Percentiles rank a stretch among this genome's conserved stretches.
These are phyloP conservation scores for Chrysanthemum seticuspe DNA, from an alignment of 129 eudicot species.

Conservation along the genomic window DNA sequence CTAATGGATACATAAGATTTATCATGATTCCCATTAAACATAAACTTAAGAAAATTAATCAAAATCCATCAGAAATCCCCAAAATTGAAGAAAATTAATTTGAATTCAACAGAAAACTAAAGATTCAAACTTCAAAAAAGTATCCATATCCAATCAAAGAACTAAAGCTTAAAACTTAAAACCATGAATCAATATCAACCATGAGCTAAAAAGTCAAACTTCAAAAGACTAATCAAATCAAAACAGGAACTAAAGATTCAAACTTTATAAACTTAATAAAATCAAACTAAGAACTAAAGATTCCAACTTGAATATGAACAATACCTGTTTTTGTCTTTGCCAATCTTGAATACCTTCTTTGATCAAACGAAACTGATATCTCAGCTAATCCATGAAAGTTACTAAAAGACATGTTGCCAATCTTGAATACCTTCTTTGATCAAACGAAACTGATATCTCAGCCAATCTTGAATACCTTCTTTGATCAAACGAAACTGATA, in stretches of 20 bases:
- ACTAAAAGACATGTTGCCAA: too few species aligned
- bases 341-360: constrained; percentile 92
- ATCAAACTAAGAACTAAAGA: not conserved
- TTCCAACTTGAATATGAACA: constrained; percentile 1
- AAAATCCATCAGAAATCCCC: constrained; percentile 12
- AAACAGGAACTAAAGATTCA: constrained; percentile 12
- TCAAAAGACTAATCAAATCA: constrained; percentile 12
- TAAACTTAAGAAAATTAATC: constrained; percentile 3
- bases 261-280: constrained; percentile 9
- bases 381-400: too few species aligned
- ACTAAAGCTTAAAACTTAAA: constrained; percentile 1
- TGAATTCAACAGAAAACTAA: not conserved
- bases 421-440: too few species aligned
- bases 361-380: too few species aligned
- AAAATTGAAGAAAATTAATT: constrained; percentile 3
- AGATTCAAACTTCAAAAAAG: constrained; percentile 9
- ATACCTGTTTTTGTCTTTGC: constrained; percentile 77
- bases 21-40: not conserved
- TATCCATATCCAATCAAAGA: not conserved
- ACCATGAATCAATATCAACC: constrained; percentile 13
- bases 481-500: too few species aligned
- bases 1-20: constrained; percentile 21
- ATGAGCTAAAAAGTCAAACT: constrained; percentile 15
- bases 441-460: too few species aligned
- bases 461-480: too few species aligned